Base-by-base conservation (phyloP, 148 eudicot genomes). In the Mesembryanthemum crystallinum region DNA sequence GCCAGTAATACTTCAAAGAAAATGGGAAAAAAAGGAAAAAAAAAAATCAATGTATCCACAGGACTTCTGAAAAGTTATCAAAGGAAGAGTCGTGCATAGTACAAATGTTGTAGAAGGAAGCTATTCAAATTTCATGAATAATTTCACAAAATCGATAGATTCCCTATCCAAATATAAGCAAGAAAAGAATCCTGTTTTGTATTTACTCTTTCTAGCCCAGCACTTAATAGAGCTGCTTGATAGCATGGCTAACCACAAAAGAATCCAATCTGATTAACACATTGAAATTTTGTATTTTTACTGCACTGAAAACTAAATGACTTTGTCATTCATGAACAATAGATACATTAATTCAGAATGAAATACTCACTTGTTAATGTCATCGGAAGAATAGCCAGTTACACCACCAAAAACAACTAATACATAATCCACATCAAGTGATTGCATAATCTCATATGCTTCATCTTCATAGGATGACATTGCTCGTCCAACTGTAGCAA, bases 381-480 rank as follows among this genome's bases (percentile, higher is more conserved):
- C 98, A 85, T 95, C 98, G 39, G 98, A 95, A 64, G 98, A 95
- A 80, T 95, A 95, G 52, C 98, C 98, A 64, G 98, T 90, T 58
- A 95, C 98, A 73, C 98, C 98, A 69, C 98, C 98, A 82, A 95
- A 95, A 42, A 95, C 98, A 82, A 95, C 98, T 52, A 95, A 78
- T 23, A 95, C 98, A 84, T 95, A 95, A 83, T 92, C 82, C 75
- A 95, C 98, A 87, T 95, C 98, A 60, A 95, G 92, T 73, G 98
- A 95, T 79, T 77, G 84, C 96, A 95, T 95, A 43, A 95, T 95
- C 74, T 95, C 98, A 74, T 89, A 90, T 61, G 98, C 98, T 85
- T 95, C 98, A 82, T 89, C 90, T 82, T 95, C 98, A 87, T 95
- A 89, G 42, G 98, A 95, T 45, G 98, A 88, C 98, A 95, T 95